Evolutionary conservation across 805 yeast genomes (phyloP).

Genomic region (Candida palmyrensis): DNA sequence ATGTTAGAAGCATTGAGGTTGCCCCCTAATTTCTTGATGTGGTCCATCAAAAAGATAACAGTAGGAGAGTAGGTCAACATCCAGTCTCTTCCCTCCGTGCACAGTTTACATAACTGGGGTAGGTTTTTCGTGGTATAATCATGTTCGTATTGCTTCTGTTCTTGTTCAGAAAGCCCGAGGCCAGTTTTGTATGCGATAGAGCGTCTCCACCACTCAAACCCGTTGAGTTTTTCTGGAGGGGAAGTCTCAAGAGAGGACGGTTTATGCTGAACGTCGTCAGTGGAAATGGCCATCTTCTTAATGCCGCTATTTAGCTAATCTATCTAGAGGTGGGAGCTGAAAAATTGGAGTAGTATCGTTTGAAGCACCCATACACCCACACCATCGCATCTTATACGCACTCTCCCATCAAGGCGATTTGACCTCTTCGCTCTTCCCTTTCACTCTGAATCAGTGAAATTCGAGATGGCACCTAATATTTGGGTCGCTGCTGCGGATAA

Average conservation of each 20-base stretch:
- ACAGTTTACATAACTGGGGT: constrained; percentile 55
- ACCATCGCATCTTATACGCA: too few relatives aligned
- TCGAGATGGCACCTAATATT: constrained; percentile 52
- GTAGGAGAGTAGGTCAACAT: constrained; percentile 76
- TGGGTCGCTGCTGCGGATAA: constrained; percentile 97
- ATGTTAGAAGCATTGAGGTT: constrained; percentile 50
- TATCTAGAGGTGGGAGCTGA: too few relatives aligned
- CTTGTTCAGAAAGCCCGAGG: constrained; percentile 52
- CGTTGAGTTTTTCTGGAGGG: constrained; percentile 29
- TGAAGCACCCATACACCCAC: too few relatives aligned
- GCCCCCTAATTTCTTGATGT: constrained; percentile 59
- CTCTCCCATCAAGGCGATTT: too few relatives aligned
- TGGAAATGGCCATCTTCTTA: constrained; percentile 5
- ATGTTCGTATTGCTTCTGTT: constrained; percentile 49
- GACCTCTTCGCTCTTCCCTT: background rate
- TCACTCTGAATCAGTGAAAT: background rate
- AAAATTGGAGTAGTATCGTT: too few relatives aligned
- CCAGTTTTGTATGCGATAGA: constrained; percentile 69
- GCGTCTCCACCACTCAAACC: constrained; percentile 81
- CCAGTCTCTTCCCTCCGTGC: constrained; percentile 79
- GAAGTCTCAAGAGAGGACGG: constrained; percentile 14
- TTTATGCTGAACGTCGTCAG: constrained; percentile 3
- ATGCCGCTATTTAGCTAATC: too few relatives aligned
- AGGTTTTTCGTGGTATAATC: constrained; percentile 44
- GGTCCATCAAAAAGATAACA: constrained; percentile 81